Evolutionary conservation across 164 flowering plant genomes (phyloP).

Genomic region (Cinnamomum micranthum): DNA sequence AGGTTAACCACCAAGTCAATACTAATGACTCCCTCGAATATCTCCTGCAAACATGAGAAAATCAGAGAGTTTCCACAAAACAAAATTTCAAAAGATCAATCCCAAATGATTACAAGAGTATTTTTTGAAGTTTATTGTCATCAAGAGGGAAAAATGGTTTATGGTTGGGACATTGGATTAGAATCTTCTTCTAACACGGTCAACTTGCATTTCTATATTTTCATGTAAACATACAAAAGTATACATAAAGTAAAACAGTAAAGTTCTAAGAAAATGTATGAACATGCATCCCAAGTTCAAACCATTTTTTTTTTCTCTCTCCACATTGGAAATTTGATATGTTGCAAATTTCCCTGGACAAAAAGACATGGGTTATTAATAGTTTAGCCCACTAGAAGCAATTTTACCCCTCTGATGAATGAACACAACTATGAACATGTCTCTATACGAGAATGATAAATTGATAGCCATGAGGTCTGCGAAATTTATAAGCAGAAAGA

Average conservation of each 20-base stretch:
- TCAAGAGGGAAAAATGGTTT: neutral
- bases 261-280: neutral
- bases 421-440: too few relatives aligned
- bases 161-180: neutral
- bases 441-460: too few relatives aligned
- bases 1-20: conserved; percentile 84
- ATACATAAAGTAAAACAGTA: too few relatives aligned
- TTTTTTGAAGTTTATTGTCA: too few relatives aligned
- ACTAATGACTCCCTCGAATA: conserved; percentile 78
- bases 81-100: neutral
- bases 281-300: neutral
- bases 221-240: neutral
- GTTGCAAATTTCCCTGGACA: neutral
- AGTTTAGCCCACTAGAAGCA: neutral
- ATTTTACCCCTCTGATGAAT: too few relatives aligned
- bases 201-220: neutral
- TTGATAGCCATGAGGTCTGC: neutral
- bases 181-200: neutral
- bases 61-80: neutral
- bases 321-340: neutral
- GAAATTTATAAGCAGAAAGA: neutral
- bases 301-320: neutral
- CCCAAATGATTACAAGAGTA: neutral
- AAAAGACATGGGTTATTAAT: neutral
- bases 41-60: conserved; percentile 50